Base-by-base conservation (phyloP, 768 basidiomycete genomes). In the Rhizopogon rudus region DNA sequence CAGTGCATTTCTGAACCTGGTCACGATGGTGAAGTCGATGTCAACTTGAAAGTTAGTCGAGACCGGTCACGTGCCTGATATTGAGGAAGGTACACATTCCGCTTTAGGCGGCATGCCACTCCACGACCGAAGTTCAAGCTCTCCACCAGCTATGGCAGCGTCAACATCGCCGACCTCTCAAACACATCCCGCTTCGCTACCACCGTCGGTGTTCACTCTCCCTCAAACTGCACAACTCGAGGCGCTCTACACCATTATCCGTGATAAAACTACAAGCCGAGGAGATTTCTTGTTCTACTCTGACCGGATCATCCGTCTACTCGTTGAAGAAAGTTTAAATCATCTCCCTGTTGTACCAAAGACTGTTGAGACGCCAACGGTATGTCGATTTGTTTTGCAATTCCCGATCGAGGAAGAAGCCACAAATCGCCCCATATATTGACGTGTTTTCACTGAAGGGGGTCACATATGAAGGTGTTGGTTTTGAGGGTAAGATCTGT, bases 231-330 rank as follows among this genome's bases (percentile, higher is more conserved):
- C 90, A 1, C 96, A 98, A 73, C 84, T 99, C 20, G 94, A 97
- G 68, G 94, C 93, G 2, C 76, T 98, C 31, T 91, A 96, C 75
- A 98, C 94, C 10, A 96, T 97, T 70, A 95, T 97, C 69, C 73
- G 96, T 51, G 87, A 96, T 71, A 88, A 86, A 72, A 81, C 87
- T 41, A 97, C 96, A 3, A 81, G 82, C 28, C 77, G 94, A 52
- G 94, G 94, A 7, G 97, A 98, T 67, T 99, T 99, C 65, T 81
- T 99, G 58, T 99, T 98, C 73, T 95, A 95, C 70, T 89, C 88
- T 10, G 92, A 94, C 72, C 80, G 94, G 16, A 93, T 98, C 70
- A 98, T 98, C 62, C 77, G 88, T 46, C 65, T 90, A 44, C 77
- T 91, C 53, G 88, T 91, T 20, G 87, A 88, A 68, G 84, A 89